phyloP scores from a whole-genome alignment of 805 yeast species.

The Myxozyma udenii region DNA sequence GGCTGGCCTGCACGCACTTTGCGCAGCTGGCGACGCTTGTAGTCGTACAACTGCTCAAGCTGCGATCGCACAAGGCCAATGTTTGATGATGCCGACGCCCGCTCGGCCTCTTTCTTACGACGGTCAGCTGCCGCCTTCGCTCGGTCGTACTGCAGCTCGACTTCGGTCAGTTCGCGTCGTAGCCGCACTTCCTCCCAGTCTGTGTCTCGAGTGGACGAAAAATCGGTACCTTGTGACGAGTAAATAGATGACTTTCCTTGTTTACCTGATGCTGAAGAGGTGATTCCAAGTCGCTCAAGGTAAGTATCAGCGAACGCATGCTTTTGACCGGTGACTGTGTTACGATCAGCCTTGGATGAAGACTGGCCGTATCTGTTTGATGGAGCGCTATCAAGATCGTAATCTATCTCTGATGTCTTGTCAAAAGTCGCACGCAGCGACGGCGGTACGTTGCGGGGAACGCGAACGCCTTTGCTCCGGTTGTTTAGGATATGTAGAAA shows the following conservation, averaged over 20 bases:
- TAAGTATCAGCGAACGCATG: slow-evolving; percentile 37
- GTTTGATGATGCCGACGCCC: slow-evolving; percentile 27
- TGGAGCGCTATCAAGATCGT: slow-evolving; percentile 28
- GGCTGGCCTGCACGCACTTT: slow-evolving; percentile 39
- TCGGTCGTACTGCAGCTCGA: slow-evolving; percentile 62
- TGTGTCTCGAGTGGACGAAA: slow-evolving; percentile 62
- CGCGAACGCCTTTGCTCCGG: slow-evolving; percentile 75
- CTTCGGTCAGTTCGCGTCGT: slow-evolving; percentile 69
- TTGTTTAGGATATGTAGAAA: slow-evolving; percentile 89
- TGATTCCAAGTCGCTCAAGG: slow-evolving; percentile 30
- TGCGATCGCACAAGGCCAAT: slow-evolving; percentile 53
- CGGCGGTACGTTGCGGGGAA: slow-evolving; percentile 94
- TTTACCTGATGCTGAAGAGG: slow-evolving; percentile 9
- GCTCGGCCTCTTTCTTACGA: slow-evolving; percentile 37
- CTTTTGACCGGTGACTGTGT: slow-evolving; percentile 18
- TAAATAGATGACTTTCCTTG: slow-evolving; percentile 37
- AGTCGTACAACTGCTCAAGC: slow-evolving; percentile 75
- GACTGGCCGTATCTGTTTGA: neutral
- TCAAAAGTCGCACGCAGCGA: slow-evolving; percentile 87
- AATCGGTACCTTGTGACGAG: slow-evolving; percentile 58
- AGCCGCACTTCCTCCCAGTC: slow-evolving; percentile 92
- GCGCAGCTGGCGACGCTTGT: slow-evolving; percentile 61
- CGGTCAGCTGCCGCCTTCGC: slow-evolving; percentile 51
- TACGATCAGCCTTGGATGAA: neutral
- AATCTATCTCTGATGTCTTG: slow-evolving; percentile 56